Evolutionary conservation across 306 rosid genomes (phyloP).

Genomic region (Rubus idaeus): DNA sequence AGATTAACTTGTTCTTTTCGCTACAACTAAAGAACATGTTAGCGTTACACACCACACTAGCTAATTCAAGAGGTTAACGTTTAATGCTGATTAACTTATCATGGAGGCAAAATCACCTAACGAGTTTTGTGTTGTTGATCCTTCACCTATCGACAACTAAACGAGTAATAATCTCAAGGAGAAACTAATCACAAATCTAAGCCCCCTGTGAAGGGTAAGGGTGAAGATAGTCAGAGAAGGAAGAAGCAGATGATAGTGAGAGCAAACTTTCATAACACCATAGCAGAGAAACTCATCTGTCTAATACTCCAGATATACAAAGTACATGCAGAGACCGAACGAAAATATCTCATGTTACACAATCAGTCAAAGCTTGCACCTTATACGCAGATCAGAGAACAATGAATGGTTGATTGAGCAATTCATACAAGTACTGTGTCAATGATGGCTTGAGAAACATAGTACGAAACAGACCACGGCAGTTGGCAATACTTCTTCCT

Average conservation of each 20-base stretch:
- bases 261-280: neutral
- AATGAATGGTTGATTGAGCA: neutral
- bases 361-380: neutral
- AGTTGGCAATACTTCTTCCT: conserved; percentile 2
- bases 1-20: too few species aligned
- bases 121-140: too few species aligned
- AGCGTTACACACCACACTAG: too few species aligned
- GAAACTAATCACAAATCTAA: too few species aligned
- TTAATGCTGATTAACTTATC: too few species aligned
- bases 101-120: too few species aligned
- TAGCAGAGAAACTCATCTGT: neutral
- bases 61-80: too few species aligned
- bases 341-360: neutral
- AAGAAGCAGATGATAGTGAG: neutral
- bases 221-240: neutral
- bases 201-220: neutral
- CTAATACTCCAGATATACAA: neutral
- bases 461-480: neutral
- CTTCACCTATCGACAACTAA: too few species aligned
- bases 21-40: too few species aligned
- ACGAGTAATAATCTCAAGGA: too few species aligned
- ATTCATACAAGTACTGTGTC: neutral
- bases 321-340: neutral
- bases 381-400: neutral
- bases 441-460: neutral